phyloP scores from a whole-genome alignment of 352 stramenopile genomes.

The Achlya hypogyna region DNA sequence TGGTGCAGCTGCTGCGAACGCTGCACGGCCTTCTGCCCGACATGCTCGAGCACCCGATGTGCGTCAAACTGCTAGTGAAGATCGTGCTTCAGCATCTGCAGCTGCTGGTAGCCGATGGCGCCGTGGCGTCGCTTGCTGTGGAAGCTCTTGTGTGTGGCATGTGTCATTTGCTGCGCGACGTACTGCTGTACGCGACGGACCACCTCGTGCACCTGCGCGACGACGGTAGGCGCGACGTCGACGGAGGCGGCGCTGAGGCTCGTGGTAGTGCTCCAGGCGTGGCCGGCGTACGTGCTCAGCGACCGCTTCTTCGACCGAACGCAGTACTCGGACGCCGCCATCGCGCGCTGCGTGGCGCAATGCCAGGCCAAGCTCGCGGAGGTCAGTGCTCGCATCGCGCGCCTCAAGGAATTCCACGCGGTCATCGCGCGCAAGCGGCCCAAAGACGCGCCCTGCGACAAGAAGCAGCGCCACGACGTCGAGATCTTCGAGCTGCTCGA shows the following conservation, averaged over 20 bases:
- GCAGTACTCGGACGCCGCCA: conserved; percentile 34
- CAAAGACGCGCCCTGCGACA: conserved; percentile 9
- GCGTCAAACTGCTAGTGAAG: conserved; percentile 60
- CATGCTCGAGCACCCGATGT: conserved; percentile 45
- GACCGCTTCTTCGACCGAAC: conserved; percentile 62
- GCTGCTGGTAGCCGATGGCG: conserved; percentile 55
- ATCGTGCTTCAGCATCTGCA: conserved; percentile 66
- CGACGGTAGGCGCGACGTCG: conserved; percentile 66
- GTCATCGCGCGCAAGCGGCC: neutral
- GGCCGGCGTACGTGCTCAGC: conserved; percentile 60
- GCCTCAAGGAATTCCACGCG: conserved; percentile 38
- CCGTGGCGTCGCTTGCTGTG: conserved; percentile 36
- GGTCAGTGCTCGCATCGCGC: conserved; percentile 52
- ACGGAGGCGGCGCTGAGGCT: no score
- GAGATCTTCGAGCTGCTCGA: conserved; percentile 17
- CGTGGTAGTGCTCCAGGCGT: conserved; percentile 25
- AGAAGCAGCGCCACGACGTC: conserved; percentile 12
- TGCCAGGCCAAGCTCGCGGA: conserved; percentile 45
- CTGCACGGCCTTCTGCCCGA: conserved; percentile 66
- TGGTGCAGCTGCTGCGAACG: conserved; percentile 62
- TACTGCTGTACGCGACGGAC: conserved; percentile 57
- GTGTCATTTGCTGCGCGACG: conserved; percentile 63
- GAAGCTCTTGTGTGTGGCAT: conserved; percentile 61
- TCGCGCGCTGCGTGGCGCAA: conserved; percentile 40
- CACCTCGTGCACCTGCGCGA: conserved; percentile 72